Evolutionary conservation across 306 rosid species (phyloP), one percentile per base, ranked within the genome.

Genomic region (Vicia sativa): DNA sequence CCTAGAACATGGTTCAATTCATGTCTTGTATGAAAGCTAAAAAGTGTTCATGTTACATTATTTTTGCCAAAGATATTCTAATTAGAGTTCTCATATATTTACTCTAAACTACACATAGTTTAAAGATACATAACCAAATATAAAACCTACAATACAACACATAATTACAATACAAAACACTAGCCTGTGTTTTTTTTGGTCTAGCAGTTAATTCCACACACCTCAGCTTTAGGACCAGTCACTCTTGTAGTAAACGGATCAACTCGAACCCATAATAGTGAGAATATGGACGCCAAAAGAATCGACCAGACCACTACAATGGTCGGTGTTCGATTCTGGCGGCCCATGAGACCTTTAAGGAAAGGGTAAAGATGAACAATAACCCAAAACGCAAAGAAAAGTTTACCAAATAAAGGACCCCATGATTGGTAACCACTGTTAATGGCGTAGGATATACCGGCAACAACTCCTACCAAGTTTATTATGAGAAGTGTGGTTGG

Each of bases 281-380:
- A 93, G 86, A 93, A 93, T 60, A 93, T 93, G 16, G 98, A 93
- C 11, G 98, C 98, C 42, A 93, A 89, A 0, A 93, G 86, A 71
- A 93, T 79, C 10, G 97, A 90, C 98, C 98, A 93, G 15, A 93
- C 96, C 2, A 93, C 88, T 9, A 93, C 96, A 14, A 93, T 88
- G 76, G 98, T 93, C 0, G 98, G 98, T 0, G 96, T 93, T 44
- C 98, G 63, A 75, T 93, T 93, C 80, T 93, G 98, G 57, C 98
- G 88, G 39, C 98, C 98, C 98, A 93, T 90, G 48, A 93, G 87
- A 90, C 98, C 98, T 73, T 93, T 93, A 80, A 93, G 93, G 90
- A 93, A 93, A 9, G 98, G 98, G 37, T 93, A 93, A 7, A 93
- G 82, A 83, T 93, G 98, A 49, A 93, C 49, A 35, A 93, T 93